phyloP scores from a whole-genome alignment of 176 grass and related monocot species.

The Leersia perrieri region DNA sequence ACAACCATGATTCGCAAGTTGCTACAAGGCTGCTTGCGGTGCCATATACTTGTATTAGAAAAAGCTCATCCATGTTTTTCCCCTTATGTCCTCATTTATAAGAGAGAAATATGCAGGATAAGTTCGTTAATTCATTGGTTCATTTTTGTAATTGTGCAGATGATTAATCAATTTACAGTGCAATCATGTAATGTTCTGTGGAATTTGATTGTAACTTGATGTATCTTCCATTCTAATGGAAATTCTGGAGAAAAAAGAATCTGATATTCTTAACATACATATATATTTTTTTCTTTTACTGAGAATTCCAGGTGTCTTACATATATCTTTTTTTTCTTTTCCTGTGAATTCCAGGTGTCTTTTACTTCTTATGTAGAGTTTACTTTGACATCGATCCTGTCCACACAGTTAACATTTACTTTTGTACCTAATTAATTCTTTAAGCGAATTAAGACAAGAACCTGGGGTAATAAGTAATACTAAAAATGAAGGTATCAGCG shows the following conservation, averaged over 20 bases:
- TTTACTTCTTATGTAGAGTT: neutral
- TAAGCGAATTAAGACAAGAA: neutral
- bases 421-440: neutral
- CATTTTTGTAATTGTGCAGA: slow-evolving; percentile 18
- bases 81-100: slow-evolving; percentile 15
- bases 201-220: neutral
- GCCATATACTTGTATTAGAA: neutral
- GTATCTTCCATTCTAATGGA: slow-evolving; percentile 8
- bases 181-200: neutral
- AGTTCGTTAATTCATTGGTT: neutral
- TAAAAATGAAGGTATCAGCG: neutral
- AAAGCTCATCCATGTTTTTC: slow-evolving; percentile 8
- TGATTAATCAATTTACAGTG: slow-evolving; percentile 24
- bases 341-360: neutral
- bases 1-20: neutral
- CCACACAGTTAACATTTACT: neutral
- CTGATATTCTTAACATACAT: neutral
- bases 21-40: neutral
- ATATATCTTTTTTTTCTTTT: no score
- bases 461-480: neutral
- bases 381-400: neutral
- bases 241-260: neutral
- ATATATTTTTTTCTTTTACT: neutral
- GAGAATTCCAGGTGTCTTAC: neutral
- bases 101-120: slow-evolving; percentile 11